Evolutionary conservation across 768 basidiomycete species (phyloP).

Genomic region (Krasilnikovozyma curviuscula): DNA sequence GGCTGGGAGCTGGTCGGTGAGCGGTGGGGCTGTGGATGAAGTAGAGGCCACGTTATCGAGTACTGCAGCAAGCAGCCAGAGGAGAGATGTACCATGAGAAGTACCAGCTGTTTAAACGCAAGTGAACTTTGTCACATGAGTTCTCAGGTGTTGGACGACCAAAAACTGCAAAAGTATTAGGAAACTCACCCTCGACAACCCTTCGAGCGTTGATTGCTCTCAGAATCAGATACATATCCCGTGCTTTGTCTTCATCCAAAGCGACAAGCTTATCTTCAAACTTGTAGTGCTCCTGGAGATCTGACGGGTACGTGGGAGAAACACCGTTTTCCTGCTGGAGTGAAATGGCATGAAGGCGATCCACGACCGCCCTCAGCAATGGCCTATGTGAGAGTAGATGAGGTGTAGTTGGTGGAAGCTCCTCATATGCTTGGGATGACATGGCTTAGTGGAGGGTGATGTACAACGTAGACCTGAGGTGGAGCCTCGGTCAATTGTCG

Average conservation of each 20-base stretch:
- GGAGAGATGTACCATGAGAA: slow-evolving; percentile 16
- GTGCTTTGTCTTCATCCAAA: slow-evolving; percentile 16
- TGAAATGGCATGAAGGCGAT: neutral
- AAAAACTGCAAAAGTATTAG: too few relatives aligned
- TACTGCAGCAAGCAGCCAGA: slow-evolving; percentile 17
- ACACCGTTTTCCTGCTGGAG: neutral
- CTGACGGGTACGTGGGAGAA: neutral
- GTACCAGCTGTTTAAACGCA: slow-evolving; percentile 15
- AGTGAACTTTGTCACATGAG: too few relatives aligned
- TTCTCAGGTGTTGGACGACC: too few relatives aligned
- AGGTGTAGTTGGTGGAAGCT: too few relatives aligned
- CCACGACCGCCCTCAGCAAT: neutral
- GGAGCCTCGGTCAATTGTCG: too few relatives aligned
- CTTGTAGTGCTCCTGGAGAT: neutral
- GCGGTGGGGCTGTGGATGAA: too few relatives aligned
- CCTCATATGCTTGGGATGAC: too few relatives aligned
- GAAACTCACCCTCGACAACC: slow-evolving; percentile 16
- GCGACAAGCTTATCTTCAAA: slow-evolving; percentile 16
- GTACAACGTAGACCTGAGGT: too few relatives aligned
- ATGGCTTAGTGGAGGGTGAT: too few relatives aligned
- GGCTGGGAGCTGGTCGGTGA: neutral
- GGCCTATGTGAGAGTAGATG: too few relatives aligned
- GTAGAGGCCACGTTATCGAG: too few relatives aligned
- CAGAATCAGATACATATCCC: slow-evolving; percentile 13
- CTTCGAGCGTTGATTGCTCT: slow-evolving; percentile 12